Conservation (phyloP, 495 filamentous ascomycete genomes). For the Neurospora cerealis region DNA sequence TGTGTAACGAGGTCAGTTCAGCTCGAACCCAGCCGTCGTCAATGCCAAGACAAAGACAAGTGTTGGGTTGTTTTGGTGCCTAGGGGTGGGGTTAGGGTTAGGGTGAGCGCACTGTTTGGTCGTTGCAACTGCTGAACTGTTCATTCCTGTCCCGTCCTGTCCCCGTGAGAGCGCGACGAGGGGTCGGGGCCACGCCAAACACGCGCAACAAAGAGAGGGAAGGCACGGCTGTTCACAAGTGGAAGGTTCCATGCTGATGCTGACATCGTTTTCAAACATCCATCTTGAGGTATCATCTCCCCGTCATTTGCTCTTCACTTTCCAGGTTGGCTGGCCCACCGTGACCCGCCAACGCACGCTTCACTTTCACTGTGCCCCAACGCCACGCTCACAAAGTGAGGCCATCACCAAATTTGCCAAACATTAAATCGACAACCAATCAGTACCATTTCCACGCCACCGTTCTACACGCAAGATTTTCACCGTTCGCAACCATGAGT, state of each 20-base stretch:
- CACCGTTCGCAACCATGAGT: no score
- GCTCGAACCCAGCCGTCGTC: neutral
- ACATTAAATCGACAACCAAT: neutral
- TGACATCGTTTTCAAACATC: neutral
- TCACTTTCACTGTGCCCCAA: neutral
- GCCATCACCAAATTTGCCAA: neutral
- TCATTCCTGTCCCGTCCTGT: constrained; percentile 3
- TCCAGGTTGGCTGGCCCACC: neutral
- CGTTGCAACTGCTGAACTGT: neutral
- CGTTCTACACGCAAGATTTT: neutral
- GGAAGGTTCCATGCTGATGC: neutral
- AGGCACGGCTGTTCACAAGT: neutral
- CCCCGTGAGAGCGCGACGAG: neutral
- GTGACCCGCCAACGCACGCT: neutral
- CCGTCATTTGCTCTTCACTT: neutral
- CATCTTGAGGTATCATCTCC: neutral
- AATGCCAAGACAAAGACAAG: neutral
- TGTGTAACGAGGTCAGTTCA: neutral
- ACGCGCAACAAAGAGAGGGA: neutral
- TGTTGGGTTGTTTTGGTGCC: neutral
- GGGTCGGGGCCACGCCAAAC: neutral
- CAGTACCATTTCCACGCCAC: neutral
- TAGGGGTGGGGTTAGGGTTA: constrained; percentile 9
- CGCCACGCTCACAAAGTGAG: neutral
- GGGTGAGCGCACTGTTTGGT: neutral